Percentiles rank a stretch among this genome's conserved stretches.
phyloP scores from a whole-genome alignment of 345 rosid genomes.

The Eutrema heterophyllum region DNA sequence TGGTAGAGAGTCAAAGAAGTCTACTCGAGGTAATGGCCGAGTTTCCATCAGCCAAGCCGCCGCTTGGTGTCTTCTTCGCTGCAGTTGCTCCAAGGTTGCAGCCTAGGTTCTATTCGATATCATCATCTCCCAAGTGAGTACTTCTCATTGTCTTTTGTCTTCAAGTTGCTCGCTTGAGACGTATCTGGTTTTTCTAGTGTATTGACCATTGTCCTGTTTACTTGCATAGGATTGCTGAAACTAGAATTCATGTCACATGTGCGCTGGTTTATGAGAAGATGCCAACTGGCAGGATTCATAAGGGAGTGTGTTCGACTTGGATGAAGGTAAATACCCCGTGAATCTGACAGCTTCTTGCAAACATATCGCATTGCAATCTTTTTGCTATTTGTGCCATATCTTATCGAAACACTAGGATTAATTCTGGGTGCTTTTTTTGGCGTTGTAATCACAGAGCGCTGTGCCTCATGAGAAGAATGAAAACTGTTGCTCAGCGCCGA shows the following conservation, averaged over 20 bases:
- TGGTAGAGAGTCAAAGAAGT: conserved; percentile 84
- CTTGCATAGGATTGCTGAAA: conserved; percentile 60
- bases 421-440: background rate
- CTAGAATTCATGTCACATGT: conserved; percentile 96
- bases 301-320: conserved; percentile 98
- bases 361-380: background rate
- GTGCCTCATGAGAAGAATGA: conserved; percentile 59
- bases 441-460: conserved; percentile 46
- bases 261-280: conserved; percentile 83
- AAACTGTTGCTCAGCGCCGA: conserved; percentile 79
- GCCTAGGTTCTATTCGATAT: conserved; percentile 95
- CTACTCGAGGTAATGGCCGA: conserved; percentile 95
- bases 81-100: conserved; percentile 90
- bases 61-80: conserved; percentile 96
- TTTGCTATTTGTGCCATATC: background rate
- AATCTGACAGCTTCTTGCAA: conserved; percentile 5
- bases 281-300: conserved; percentile 80
- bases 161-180: background rate
- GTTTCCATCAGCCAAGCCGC: conserved; percentile 89
- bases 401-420: background rate
- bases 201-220: background rate
- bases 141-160: background rate
- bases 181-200: background rate
- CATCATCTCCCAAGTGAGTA: conserved; percentile 88
- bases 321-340: conserved; percentile 40